Conservation (phyloP, 2,329 filamentous ascomycete genomes). For the Laburnicola sp. region DNA sequence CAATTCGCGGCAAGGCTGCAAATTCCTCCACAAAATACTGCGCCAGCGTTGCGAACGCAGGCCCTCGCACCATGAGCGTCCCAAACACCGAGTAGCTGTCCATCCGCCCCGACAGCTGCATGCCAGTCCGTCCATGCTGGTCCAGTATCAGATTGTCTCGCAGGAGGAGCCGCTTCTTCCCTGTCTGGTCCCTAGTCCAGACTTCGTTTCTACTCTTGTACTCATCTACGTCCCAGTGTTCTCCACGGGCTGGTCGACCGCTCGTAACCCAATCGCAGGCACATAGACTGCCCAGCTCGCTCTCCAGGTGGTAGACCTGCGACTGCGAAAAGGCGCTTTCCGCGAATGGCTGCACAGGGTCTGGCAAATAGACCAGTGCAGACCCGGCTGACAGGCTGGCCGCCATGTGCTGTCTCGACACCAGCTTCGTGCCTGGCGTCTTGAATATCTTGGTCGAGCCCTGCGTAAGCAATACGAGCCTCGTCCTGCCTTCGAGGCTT, state of each 20-base stretch:
- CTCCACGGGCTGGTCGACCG: constrained; percentile 79
- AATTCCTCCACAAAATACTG: constrained; percentile 82
- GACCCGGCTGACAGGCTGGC: constrained; percentile 54
- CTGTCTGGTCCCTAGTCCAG: constrained; percentile 55
- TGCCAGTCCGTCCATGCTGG: constrained; percentile 43
- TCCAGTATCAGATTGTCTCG: constrained; percentile 81
- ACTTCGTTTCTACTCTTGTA: constrained; percentile 90
- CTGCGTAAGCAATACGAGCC: constrained; percentile 64
- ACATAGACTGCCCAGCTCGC: constrained; percentile 65
- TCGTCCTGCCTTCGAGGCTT: constrained; percentile 64
- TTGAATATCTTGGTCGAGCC: constrained; percentile 98
- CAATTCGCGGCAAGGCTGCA: constrained; percentile 74
- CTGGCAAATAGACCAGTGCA: constrained; percentile 71
- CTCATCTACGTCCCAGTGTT: constrained; percentile 79
- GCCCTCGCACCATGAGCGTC: constrained; percentile 80
- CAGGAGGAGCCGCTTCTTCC: constrained; percentile 68
- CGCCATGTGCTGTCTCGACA: constrained; percentile 55
- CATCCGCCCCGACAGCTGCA: constrained; percentile 59
- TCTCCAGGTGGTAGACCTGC: constrained; percentile 69
- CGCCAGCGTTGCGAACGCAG: constrained; percentile 66
- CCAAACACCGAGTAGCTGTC: constrained; percentile 76
- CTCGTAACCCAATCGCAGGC: constrained; percentile 94
- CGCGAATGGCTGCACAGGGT: constrained; percentile 90
- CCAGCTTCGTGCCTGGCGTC: constrained; percentile 56
- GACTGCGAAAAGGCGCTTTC: constrained; percentile 81